Percentiles rank a stretch among this genome's conserved stretches.
phyloP scores from a whole-genome alignment of 129 eudicot genomes.

The Artemisia annua region DNA sequence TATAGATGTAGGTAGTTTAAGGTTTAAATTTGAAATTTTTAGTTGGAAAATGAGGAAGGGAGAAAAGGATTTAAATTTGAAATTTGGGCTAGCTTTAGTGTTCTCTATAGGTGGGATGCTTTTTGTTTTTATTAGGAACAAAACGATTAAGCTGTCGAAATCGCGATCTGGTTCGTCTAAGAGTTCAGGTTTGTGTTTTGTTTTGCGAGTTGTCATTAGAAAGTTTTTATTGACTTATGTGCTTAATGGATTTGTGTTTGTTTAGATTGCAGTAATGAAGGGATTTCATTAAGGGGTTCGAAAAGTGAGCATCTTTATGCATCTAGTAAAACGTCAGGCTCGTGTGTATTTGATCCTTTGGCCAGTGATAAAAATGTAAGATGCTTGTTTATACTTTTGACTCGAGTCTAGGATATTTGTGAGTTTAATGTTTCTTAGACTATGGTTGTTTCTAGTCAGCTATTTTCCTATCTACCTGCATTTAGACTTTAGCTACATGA shows the following conservation, averaged over 20 bases:
- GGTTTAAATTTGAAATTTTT: background rate
- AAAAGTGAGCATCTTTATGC: background rate
- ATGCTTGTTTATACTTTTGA: constrained; percentile 19
- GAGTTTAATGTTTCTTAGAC: constrained; percentile 8
- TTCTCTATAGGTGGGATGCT: constrained; percentile 74
- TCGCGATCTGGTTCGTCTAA: constrained; percentile 21
- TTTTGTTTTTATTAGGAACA: constrained; percentile 49
- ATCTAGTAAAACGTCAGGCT: constrained; percentile 12
- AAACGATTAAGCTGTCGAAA: constrained; percentile 19
- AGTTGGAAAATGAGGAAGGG: constrained; percentile 40
- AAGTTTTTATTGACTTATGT: background rate
- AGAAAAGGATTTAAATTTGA: constrained; percentile 46
- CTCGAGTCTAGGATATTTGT: background rate
- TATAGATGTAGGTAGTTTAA: too few species aligned
- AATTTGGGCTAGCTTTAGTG: constrained; percentile 72
- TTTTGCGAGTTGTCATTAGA: background rate
- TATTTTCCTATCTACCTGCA: too few species aligned
- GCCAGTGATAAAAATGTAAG: constrained; percentile 40
- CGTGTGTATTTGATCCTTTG: too few species aligned
- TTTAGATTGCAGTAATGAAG: constrained; percentile 40
- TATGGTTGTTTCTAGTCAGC: constrained; percentile 1
- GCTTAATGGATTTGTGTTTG: constrained; percentile 10
- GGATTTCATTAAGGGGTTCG: constrained; percentile 24
- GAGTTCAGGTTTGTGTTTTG: constrained; percentile 27
- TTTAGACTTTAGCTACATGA: too few species aligned